Evolutionary conservation across 2,329 filamentous ascomycete genomes (phyloP), one percentile per base, ranked within the genome.

Genomic region (Meredithiella fracta): DNA sequence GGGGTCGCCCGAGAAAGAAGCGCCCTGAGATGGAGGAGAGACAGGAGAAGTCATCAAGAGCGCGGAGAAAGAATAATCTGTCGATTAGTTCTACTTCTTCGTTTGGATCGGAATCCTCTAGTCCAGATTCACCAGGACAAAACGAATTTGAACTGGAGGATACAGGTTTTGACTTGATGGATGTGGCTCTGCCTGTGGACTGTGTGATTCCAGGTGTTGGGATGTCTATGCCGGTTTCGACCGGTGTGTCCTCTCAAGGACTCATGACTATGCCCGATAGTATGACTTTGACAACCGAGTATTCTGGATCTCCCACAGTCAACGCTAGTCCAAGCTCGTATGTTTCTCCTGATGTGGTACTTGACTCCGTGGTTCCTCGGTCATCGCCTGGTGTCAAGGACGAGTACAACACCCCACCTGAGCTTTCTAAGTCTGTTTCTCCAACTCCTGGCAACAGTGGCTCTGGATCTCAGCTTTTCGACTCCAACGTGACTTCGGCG

Each of bases 1-100:
- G 78, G n/a, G 80, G 80, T 7, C 71, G 80, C 17, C 80, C 80
- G 4, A 74, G 78, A 60, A 83, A 83, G 72, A 71, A 75, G 60
- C 68, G 79, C 5, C 78, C 78, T 0, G 77, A 80, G 50, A 68
- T 76, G 64, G 75, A 78, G 3, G 68, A 76, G 52, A 73, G 79
- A 7, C 66, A 74, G 54, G 74, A 79, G 1, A 82, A 82, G 67
- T 72, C 76, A n/a, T 66, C 73, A 1, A 63, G 65, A 51, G 51
- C 60, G 23, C 70, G 77, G 47, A 69, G 67, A 62, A 80, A 78
- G 70, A 79, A 79, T 68, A 71, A 73, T 65, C 63, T 72, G 64
- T 69, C 69, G 49, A 64, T 71, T 59, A 69, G 67, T 59, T 76
- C 74, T n/a, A 67, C 67, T 58, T 76, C 74, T 17, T 67, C 67